Evolutionary conservation across 768 basidiomycete species (phyloP), one percentile per base, ranked within the genome.

Genomic region (Lyophyllum shimeji): DNA sequence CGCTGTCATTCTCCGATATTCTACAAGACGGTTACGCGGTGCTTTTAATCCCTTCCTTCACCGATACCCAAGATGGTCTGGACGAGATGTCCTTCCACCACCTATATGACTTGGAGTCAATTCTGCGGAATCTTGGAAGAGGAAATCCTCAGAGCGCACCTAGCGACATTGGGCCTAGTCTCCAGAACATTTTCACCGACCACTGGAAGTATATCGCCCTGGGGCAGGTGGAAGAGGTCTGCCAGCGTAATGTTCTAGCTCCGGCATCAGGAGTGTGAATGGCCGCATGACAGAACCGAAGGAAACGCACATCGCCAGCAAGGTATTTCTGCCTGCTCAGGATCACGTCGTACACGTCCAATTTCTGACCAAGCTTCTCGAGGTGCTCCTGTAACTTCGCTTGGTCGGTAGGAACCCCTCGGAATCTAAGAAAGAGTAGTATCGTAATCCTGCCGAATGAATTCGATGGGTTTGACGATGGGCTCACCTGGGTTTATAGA

Each of bases 341-440:
- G 52, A 87, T 82, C 12, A 60, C 53, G 25, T 87, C 84, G 65
- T 86, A 87, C 1, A 67, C 82, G 27, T 78, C 75, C 20, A 87
- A 72, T 58, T 74, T 80, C 0, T 57, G 68, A 33, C 74, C 69
- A 17, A 83, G 68, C 1, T 61, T 62, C 3, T 50, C 44, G 9
- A 69, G 61, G 20, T 63, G 60, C 12, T 58, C 60, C 49, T 69
- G 61, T 17, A 70, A 59, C 67, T 63, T 34, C 76, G 75, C 66
- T 76, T 82, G 23, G 67, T 67, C 21, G 81, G 72, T 33, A 83
- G 79, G 21, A 53, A 64, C 15, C 83, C 76, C 60, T 82, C 84
- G 4, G 62, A 75, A 18, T 76, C 76, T 13, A n/a, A n/a, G 11
- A 40, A 5, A 2, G 3, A 40, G n/a, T n/a, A 40, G 17, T 5